Percentiles rank a stretch among this genome's conserved stretches.
These are phyloP conservation scores for Dendrothele bispora DNA, from an alignment of 768 basidiomycete genomes.

Conservation along the genomic window DNA sequence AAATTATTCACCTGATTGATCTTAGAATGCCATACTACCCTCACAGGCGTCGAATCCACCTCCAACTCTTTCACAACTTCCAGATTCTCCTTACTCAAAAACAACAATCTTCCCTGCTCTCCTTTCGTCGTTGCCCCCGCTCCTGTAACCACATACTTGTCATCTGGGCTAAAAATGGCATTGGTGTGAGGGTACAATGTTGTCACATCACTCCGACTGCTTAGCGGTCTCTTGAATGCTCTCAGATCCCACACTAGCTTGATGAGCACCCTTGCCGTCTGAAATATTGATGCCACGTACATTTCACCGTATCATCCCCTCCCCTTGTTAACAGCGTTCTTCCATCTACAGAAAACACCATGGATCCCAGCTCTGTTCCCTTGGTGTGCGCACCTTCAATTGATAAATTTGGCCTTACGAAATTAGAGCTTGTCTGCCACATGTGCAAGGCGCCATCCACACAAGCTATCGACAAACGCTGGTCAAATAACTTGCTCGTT, in stretches of 20 bases:
- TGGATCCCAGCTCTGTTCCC: constrained; percentile 81
- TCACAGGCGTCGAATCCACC: constrained; percentile 81
- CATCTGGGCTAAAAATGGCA: constrained; percentile 93
- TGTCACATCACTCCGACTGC: constrained; percentile 57
- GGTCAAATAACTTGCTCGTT: constrained; percentile 3
- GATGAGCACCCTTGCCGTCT: neutral
- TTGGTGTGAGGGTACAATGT: constrained; percentile 93
- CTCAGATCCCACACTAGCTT: constrained; percentile 89
- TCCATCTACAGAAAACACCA: constrained; percentile 89
- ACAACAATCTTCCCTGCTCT: constrained; percentile 67
- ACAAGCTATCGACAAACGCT: constrained; percentile 55
- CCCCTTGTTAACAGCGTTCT: constrained; percentile 84
- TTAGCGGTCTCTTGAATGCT: constrained; percentile 86
- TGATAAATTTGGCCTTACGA: constrained; percentile 85
- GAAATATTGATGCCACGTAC: constrained; percentile 50
- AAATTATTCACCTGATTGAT: constrained; percentile 81
- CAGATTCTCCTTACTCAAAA: constrained; percentile 70
- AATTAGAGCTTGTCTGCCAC: constrained; percentile 92
- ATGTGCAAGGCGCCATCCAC: constrained; percentile 90
- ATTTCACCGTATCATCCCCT: constrained; percentile 93
- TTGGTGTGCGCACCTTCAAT: constrained; percentile 88
- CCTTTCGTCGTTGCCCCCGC: constrained; percentile 67
- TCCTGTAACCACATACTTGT: constrained; percentile 86
- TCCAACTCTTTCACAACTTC: constrained; percentile 66
- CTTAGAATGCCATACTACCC: constrained; percentile 92